Percentiles rank a stretch among this genome's conserved stretches.
These are phyloP conservation scores for Dalbergia cochinchinensis DNA, from an alignment of 306 rosid species.

Conservation along the genomic window DNA sequence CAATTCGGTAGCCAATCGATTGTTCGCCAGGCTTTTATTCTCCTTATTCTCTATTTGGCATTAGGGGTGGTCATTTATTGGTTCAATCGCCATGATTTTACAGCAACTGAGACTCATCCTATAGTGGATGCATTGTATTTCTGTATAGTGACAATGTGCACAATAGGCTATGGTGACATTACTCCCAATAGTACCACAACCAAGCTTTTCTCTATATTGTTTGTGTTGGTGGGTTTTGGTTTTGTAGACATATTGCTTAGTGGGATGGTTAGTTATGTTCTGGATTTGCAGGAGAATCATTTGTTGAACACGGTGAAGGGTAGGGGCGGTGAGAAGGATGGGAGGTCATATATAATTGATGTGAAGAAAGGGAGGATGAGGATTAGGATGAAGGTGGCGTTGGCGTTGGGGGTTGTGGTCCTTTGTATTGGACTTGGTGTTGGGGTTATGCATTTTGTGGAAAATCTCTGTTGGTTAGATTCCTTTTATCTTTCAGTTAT, in stretches of 20 bases:
- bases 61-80: constrained; percentile 83
- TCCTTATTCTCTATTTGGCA: constrained; percentile 69
- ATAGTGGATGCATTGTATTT: constrained; percentile 91
- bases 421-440: constrained; percentile 90
- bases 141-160: constrained; percentile 97
- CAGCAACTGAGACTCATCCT: constrained; percentile 75
- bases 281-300: constrained; percentile 92
- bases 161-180: constrained; percentile 95
- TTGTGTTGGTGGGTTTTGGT: constrained; percentile 95
- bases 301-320: constrained; percentile 66
- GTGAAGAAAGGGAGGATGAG: constrained; percentile 99
- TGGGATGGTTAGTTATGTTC: constrained; percentile 93
- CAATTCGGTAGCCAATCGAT: constrained; percentile 64
- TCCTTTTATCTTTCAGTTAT: constrained; percentile 94
- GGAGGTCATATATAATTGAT: constrained; percentile 75
- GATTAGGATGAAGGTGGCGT: constrained; percentile 93
- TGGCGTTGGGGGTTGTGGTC: constrained; percentile 92
- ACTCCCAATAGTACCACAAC: constrained; percentile 79
- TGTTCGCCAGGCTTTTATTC: constrained; percentile 70
- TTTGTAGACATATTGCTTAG: constrained; percentile 85
- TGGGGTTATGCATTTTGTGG: constrained; percentile 84
- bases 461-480: constrained; percentile 87
- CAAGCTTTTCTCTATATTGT: constrained; percentile 79
- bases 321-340: constrained; percentile 59
- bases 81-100: constrained; percentile 69